Conservation (phyloP, 371 early-diverging fungal species). For the Mortierella sp. region DNA sequence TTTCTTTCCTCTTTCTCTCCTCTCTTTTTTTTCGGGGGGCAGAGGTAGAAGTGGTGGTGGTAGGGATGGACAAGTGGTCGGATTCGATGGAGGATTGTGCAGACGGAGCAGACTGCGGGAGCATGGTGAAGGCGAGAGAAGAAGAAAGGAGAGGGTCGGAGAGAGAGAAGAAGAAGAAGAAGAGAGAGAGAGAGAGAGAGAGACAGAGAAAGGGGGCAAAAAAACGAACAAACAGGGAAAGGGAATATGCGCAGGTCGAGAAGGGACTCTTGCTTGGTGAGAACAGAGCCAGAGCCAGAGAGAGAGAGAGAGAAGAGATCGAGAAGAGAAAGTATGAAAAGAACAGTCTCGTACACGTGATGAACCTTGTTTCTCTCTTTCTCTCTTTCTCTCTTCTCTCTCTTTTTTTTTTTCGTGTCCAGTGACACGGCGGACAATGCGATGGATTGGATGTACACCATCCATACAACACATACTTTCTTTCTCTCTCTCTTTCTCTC, state of each 20-base stretch:
- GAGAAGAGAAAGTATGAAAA: conserved; percentile 3
- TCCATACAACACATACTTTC: conserved; percentile 7
- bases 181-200: not conserved
- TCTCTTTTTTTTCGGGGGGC: no score
- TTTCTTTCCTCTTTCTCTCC: no score
- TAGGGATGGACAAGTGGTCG: not conserved
- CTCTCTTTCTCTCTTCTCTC: not conserved
- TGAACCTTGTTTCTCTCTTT: not conserved
- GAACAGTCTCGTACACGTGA: no score
- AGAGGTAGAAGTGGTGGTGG: not conserved
- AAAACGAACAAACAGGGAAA: conserved; percentile 1
- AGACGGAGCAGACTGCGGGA: conserved; percentile 1
- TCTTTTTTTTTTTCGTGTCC: not conserved
- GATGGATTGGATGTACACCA: no score
- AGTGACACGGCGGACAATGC: no score
- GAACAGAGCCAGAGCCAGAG: not conserved
- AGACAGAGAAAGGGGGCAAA: not conserved
- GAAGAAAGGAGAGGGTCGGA: not conserved
- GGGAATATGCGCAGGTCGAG: no score
- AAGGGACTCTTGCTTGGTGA: no score
- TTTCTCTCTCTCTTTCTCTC: not conserved
- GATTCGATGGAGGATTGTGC: not conserved
- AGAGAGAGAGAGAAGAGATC: not conserved
- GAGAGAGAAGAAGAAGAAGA: not conserved
- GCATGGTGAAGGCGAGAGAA: conserved; percentile 12